Evolutionary conservation across 257 asterid genomes (phyloP), one percentile per base, ranked within the genome.

Genomic region (Phtheirospermum japonicum): DNA sequence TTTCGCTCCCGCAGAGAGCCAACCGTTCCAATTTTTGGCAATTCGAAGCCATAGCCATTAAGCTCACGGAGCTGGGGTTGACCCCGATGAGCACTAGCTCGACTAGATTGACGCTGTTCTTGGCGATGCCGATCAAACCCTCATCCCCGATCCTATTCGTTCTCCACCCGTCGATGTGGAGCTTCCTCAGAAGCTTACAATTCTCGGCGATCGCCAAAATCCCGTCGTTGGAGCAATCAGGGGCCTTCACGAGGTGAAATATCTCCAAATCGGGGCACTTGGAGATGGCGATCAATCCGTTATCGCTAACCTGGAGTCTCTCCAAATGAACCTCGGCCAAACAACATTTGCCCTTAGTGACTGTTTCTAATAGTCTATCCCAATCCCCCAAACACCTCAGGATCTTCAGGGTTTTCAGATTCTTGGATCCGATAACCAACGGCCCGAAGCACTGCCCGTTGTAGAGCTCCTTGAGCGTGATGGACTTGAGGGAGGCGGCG

Each of bases 81-180:
- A 90, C 75, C 9, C 97, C 97, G 9, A 85, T 85, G 64, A 90
- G 92, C 68, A 90, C 97, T 65, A 90, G 69, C 49, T 90, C 97
- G 57, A 81, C 85, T 5, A 90, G 83, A 75, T 82, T 87, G 23
- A 48, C 67, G 40, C 88, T 72, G 42, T 85, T 75, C 75, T 80
- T 88, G 0, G 97, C 95, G 51, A 90, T 71, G 0, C 92, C 76
- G 36, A 82, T 64, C 73, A 90, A 79, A 3, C 87, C 95, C 67
- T 78, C 88, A 63, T 90, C 94, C 0, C 95, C 95, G 37, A 90
- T 90, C 79, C 86, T 76, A 68, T 90, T 85, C 2, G 95, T 83
- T 76, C 88, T 87, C 94, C 95, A 90, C 34, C 95, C 97, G 55
- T 90, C 95, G n/a, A 90, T 87, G 40, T 87, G 95, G 40, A 90